A percentile compares a stretch with the other conserved stretches of the same genome.
These are phyloP conservation scores for Trypanosoma rangeli DNA, from an alignment of 208 protist species.

Conservation along the genomic window DNA sequence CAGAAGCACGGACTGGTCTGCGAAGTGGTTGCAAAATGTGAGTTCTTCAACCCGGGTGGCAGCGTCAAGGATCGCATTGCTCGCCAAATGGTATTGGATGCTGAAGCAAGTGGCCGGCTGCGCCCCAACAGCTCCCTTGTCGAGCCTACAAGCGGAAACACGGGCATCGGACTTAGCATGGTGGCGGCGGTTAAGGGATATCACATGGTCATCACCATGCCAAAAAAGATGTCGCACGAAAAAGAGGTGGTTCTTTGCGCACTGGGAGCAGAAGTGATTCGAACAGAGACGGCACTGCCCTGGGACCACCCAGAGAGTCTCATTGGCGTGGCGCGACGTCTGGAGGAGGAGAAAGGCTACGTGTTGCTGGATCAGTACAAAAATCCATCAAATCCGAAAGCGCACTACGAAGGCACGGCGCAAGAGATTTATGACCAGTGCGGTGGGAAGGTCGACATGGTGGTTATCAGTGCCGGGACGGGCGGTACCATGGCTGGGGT, in stretches of 20 bases:
- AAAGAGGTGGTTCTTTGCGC: constrained; percentile 92
- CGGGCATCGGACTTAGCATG: constrained; percentile 95
- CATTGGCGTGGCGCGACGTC: constrained; percentile 93
- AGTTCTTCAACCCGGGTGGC: constrained; percentile 93
- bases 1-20: constrained; percentile 72
- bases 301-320: constrained; percentile 96
- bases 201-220: constrained; percentile 97
- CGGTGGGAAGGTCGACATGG: constrained; percentile 95
- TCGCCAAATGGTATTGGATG: constrained; percentile 95
- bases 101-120: constrained; percentile 90
- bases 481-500: constrained; percentile 97
- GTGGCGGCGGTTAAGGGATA: constrained; percentile 95
- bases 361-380: constrained; percentile 97
- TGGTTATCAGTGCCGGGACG: constrained; percentile 95
- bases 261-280: constrained; percentile 96
- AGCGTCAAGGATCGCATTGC: constrained; percentile 98
- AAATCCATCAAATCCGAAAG: constrained; percentile 94
- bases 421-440: constrained; percentile 96
- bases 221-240: constrained; percentile 98
- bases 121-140: constrained; percentile 95
- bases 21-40: constrained; percentile 92
- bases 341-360: constrained; percentile 94
- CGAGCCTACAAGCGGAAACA: constrained; percentile 97
- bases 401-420: constrained; percentile 96
- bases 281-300: constrained; percentile 95